Percentiles rank a stretch among this genome's conserved stretches.
Evolutionary conservation across 257 asterid genomes (phyloP).

Genomic region (Striga asiatica): DNA sequence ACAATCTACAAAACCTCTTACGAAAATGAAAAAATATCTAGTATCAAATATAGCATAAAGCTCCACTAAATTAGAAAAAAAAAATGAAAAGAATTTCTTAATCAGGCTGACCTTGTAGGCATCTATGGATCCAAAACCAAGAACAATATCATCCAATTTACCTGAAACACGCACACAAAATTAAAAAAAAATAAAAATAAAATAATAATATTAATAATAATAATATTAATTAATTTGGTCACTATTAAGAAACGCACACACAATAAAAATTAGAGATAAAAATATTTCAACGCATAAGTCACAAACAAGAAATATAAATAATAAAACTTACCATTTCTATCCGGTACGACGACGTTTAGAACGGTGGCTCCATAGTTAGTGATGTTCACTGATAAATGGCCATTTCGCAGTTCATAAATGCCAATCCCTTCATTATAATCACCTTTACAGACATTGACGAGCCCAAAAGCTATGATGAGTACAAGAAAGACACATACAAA

Average conservation of each 20-base stretch:
- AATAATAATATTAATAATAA: no score
- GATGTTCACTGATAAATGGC: conserved; percentile 38
- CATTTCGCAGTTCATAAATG: conserved; percentile 38
- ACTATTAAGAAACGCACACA: no score
- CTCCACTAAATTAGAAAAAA: no score
- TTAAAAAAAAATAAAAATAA: background rate
- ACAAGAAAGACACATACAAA: background rate
- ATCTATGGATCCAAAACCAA: conserved; percentile 51
- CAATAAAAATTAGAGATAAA: background rate
- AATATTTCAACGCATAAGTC: background rate
- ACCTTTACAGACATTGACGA: background rate
- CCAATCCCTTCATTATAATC: background rate
- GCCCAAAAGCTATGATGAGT: background rate
- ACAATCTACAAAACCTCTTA: no score
- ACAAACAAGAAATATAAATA: no score
- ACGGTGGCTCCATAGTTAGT: conserved; percentile 76
- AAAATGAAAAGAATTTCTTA: background rate
- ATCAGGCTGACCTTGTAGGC: conserved; percentile 48
- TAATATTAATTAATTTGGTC: no score
- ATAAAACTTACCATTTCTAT: conserved; percentile 35
- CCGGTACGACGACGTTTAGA: conserved; percentile 51
- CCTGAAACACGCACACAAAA: conserved; percentile 49
- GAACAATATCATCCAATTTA: conserved; percentile 64
- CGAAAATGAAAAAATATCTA: no score
- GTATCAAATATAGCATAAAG: no score